Percentiles rank a stretch among this genome's conserved stretches.
Conservation (phyloP, 345 rosid genomes). For the Bretschneidera sinensis region DNA sequence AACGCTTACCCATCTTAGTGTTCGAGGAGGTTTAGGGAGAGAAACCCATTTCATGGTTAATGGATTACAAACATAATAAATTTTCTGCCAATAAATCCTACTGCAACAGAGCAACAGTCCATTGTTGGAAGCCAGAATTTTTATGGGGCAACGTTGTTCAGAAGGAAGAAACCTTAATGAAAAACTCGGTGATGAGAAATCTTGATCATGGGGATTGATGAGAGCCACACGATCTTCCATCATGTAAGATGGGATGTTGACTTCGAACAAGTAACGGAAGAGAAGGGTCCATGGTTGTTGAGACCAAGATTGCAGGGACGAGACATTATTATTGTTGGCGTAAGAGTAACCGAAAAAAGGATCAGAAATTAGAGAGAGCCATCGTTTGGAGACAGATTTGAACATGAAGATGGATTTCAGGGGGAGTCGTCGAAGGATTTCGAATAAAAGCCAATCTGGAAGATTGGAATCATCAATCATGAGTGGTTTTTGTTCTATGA, state of each 20-base stretch:
- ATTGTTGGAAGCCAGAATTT: not conserved
- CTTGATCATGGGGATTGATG: too few relatives aligned
- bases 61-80: constrained; percentile 4
- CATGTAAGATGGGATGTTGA: not conserved
- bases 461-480: not conserved
- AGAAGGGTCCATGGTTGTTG: constrained; percentile 6
- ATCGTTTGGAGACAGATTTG: constrained; percentile 1
- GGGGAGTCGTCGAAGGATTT: not conserved
- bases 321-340: not conserved
- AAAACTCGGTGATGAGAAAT: not conserved
- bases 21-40: not conserved
- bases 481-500: too few relatives aligned
- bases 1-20: not conserved
- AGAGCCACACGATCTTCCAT: not conserved
- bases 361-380: not conserved
- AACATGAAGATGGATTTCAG: not conserved
- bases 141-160: not conserved
- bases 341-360: not conserved
- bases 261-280: constrained; percentile 1
- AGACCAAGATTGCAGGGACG: not conserved
- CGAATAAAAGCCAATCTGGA: not conserved
- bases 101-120: not conserved
- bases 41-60: not conserved
- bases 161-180: not conserved
- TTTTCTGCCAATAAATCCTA: too few relatives aligned